phyloP scores from a whole-genome alignment of 164 flowering plant species.

The Berberis thunbergii region DNA sequence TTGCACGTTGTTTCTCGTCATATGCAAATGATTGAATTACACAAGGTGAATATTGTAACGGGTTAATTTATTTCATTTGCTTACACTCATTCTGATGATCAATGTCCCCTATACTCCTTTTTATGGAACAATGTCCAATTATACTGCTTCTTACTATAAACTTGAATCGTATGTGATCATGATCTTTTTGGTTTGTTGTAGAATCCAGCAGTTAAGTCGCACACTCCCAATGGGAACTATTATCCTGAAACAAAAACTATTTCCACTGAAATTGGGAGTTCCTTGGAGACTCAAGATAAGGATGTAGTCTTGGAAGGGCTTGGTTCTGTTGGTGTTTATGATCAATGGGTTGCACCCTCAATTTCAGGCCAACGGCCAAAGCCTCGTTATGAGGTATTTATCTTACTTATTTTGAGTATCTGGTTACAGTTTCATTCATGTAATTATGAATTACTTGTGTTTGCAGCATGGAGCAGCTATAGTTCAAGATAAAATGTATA shows the following conservation, averaged over 20 bases:
- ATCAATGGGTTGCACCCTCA: conserved; percentile 85
- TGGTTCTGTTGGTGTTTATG: conserved; percentile 69
- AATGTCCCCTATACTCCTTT: too few species aligned
- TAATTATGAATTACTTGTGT: background rate
- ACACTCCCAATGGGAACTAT: conserved; percentile 53
- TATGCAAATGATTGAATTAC: too few species aligned
- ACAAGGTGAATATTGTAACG: too few species aligned
- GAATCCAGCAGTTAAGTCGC: conserved; percentile 34
- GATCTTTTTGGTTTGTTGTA: conserved; percentile 22
- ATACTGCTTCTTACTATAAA: too few species aligned
- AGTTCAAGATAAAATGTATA: conserved; percentile 83
- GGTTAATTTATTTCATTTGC: too few species aligned
- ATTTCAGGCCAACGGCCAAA: conserved; percentile 80
- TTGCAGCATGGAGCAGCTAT: conserved; percentile 93
- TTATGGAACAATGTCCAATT: too few species aligned
- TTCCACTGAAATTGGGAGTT: conserved; percentile 57
- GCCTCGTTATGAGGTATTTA: conserved; percentile 83
- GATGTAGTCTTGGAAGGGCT: conserved; percentile 75
- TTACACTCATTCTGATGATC: too few species aligned
- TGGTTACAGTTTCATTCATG: background rate
- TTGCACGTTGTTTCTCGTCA: too few species aligned
- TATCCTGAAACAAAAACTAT: conserved; percentile 58
- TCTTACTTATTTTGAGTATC: background rate
- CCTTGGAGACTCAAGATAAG: conserved; percentile 67
- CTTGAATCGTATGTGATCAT: too few species aligned